Conservation (phyloP, 345 rosid species). For the Sisymbrium altissimum region DNA sequence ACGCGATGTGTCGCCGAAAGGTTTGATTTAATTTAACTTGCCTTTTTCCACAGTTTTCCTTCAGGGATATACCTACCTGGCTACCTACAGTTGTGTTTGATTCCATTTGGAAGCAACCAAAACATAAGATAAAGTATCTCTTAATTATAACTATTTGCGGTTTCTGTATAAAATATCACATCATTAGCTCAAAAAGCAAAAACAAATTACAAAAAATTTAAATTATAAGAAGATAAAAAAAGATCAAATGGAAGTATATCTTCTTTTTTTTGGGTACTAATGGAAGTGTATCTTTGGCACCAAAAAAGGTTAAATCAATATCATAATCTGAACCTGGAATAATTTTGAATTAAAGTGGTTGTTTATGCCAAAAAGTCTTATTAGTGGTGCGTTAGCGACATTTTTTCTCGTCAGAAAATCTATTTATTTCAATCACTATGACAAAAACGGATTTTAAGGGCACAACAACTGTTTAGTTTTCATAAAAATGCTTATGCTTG, state of each 20-base stretch:
- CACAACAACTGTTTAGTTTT: not conserved
- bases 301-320: not conserved
- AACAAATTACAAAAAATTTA: not conserved
- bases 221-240: not conserved
- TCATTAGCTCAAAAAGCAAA: not conserved
- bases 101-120: slow-evolving; percentile 8
- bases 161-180: no score
- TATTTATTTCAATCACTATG: not conserved
- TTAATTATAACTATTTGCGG: no score
- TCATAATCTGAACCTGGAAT: not conserved
- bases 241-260: not conserved
- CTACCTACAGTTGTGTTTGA: slow-evolving; percentile 10
- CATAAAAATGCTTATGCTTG: not conserved
- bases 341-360: not conserved
- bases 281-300: not conserved
- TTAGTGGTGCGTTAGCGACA: not conserved
- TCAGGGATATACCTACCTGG: slow-evolving; percentile 22
- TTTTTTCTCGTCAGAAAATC: not conserved
- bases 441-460: not conserved
- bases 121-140: not conserved
- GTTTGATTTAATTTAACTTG: slow-evolving; percentile 10
- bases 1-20: slow-evolving; percentile 38
- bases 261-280: no score
- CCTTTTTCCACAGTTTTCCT: slow-evolving; percentile 22
- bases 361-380: not conserved